Evolutionary conservation across 805 yeast genomes (phyloP).

Genomic region (Wickerhamomyces bisporus): DNA sequence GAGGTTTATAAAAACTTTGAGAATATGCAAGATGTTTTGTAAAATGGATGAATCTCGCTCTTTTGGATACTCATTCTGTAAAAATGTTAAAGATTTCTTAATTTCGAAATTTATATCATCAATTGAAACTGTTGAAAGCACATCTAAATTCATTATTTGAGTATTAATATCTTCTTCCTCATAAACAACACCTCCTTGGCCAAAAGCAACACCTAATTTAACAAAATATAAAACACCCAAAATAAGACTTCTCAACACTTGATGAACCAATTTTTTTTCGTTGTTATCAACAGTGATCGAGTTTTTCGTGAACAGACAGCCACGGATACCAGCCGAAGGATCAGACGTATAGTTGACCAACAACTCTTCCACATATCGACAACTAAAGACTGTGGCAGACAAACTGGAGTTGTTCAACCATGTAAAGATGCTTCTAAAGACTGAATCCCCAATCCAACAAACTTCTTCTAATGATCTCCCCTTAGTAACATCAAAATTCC

Average conservation of each 20-base stretch:
- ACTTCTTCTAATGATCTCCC: conserved; percentile 37
- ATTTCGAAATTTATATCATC: conserved; percentile 24
- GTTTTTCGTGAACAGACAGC: conserved; percentile 4
- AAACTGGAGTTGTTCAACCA: conserved; percentile 78
- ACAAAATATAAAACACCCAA: conserved; percentile 52
- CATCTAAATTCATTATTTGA: conserved; percentile 51
- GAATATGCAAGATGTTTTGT: conserved; percentile 13
- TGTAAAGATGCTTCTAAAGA: conserved; percentile 50
- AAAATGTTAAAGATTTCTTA: conserved; percentile 30
- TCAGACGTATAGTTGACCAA: conserved; percentile 34
- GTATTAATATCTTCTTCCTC: conserved; percentile 76
- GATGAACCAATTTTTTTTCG: conserved; percentile 34
- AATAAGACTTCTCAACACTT: conserved; percentile 45
- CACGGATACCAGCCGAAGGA: conserved; percentile 10
- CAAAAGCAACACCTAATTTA: conserved; percentile 40
- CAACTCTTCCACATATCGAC: conserved; percentile 64
- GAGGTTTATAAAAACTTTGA: conserved; percentile 18
- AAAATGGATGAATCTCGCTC: conserved; percentile 18
- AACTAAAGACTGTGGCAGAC: conserved; percentile 73
- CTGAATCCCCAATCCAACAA: conserved; percentile 45
- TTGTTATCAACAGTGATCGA: conserved; percentile 1
- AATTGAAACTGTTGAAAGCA: conserved; percentile 26
- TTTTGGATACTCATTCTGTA: conserved; percentile 17
- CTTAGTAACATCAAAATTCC: conserved; percentile 38
- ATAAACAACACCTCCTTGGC: conserved; percentile 52